Base-by-base conservation (phyloP, 306 rosid species). In the Quercus agrifolia region DNA sequence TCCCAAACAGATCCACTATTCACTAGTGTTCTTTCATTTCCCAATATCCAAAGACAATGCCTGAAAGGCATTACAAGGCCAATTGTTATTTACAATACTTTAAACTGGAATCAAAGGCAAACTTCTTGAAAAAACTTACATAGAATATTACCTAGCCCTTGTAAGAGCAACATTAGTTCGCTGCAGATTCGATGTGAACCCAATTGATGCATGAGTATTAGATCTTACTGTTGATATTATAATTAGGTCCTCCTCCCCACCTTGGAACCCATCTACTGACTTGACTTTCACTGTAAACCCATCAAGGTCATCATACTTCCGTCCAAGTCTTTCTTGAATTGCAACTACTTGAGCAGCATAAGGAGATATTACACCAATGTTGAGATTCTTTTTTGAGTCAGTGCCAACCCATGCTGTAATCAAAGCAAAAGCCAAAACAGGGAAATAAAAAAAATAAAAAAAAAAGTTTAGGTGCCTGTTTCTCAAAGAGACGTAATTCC, bases 91-190 rank as follows among this genome's bases (percentile, higher is more conserved):
- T 46, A 76, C n/a, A 46, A 30, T 21, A 51, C 13, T 15, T 54
- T 5, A 57, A 51, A 21, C 61, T 59, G 8, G 2, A 64, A 5
- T 33, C 20, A 56, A 44, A 63, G 56, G 74, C 21, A 78, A 61
- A 64, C 33, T 41, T 62, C 54, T 28, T 1, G 13, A 31, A 67
- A 58, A 46, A 63, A 12, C 21, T 44, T 4, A 41, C 33, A 51
- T 41, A 38, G 74, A 25, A 13, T 15, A 73, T 46, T 85, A 93
- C 98, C 98, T 85, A 2, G 98, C 98, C 81, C 97, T 88, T 12
- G 98, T 93, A 62, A 93, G 91, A 80, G 97, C 88, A 79, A 93
- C 98, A 88, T 93, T 93, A 25, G 84, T 78, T 82, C 98, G 86
- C 71, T 86, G 89, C 46, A 61, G 84, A 70, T 64, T 77, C 7